Percentiles rank a stretch among this genome's conserved stretches.
Evolutionary conservation across 768 basidiomycete genomes (phyloP).

Genomic region (Gloeostereum incarnatum): DNA sequence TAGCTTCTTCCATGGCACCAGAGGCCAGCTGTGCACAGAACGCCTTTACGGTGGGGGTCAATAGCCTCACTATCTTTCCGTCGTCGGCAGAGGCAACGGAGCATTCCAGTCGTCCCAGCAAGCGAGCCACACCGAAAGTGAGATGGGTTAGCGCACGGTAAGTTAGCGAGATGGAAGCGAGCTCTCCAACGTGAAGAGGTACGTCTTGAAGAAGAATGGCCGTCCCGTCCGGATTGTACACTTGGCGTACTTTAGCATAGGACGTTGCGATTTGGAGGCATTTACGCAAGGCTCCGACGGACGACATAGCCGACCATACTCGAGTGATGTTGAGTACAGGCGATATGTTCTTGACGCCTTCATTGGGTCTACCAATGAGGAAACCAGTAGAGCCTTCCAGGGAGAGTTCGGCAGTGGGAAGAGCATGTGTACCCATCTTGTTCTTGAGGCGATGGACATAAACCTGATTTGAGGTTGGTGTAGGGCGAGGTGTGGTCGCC

Average conservation of each 20-base stretch:
- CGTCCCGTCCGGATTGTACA: constrained; percentile 46
- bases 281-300: constrained; percentile 48
- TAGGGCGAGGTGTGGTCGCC: constrained; percentile 28
- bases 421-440: constrained; percentile 65
- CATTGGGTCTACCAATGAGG: constrained; percentile 46
- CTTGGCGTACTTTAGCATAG: constrained; percentile 50
- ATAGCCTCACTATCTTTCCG: constrained; percentile 40
- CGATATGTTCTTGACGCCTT: constrained; percentile 59
- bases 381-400: constrained; percentile 51
- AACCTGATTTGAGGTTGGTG: constrained; percentile 54
- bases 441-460: constrained; percentile 67
- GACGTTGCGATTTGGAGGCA: constrained; percentile 57
- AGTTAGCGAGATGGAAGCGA: constrained; percentile 49
- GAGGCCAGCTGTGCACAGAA: constrained; percentile 59
- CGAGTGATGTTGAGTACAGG: constrained; percentile 76
- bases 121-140: constrained; percentile 43
- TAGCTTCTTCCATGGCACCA: constrained; percentile 62
- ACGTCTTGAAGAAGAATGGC: constrained; percentile 40
- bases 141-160: constrained; percentile 64
- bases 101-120: constrained; percentile 59
- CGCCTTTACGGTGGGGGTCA: constrained; percentile 65
- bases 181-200: constrained; percentile 53
- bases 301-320: constrained; percentile 50
- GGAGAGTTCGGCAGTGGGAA: constrained; percentile 71
- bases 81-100: constrained; percentile 41